phyloP scores from a whole-genome alignment of 352 stramenopile genomes.

The Elongisporangium anandrum region DNA sequence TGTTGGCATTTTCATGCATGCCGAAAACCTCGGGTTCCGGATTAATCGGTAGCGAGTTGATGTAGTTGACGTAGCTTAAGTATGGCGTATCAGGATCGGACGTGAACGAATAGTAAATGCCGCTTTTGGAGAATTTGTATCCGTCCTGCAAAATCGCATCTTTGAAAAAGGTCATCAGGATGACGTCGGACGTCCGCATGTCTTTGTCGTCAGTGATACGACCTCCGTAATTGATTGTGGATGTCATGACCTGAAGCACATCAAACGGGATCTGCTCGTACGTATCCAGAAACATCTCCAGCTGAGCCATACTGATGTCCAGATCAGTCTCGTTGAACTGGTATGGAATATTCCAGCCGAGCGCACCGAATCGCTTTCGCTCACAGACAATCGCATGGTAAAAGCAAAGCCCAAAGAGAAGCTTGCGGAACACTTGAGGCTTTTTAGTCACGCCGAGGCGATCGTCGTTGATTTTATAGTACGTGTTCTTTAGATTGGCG shows the following conservation, averaged over 20 bases:
- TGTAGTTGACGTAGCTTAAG: slow-evolving; percentile 91
- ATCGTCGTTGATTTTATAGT: slow-evolving; percentile 92
- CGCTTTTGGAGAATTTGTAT: slow-evolving; percentile 77
- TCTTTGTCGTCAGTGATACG: slow-evolving; percentile 94
- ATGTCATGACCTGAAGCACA: slow-evolving; percentile 91
- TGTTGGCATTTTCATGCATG: slow-evolving; percentile 94
- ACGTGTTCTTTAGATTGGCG: slow-evolving; percentile 92
- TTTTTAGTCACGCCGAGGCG: slow-evolving; percentile 82
- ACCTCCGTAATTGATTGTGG: slow-evolving; percentile 93
- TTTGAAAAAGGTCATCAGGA: slow-evolving; percentile 89
- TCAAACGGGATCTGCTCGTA: slow-evolving; percentile 85
- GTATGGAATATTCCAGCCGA: slow-evolving; percentile 97
- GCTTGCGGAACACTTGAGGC: slow-evolving; percentile 89
- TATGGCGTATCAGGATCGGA: slow-evolving; percentile 64
- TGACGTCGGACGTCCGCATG: slow-evolving; percentile 87
- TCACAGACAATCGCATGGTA: slow-evolving; percentile 92
- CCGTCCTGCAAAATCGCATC: slow-evolving; percentile 67
- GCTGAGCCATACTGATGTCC: slow-evolving; percentile 82
- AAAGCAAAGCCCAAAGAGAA: slow-evolving; percentile 92
- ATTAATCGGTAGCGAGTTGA: slow-evolving; percentile 89
- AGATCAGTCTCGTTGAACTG: slow-evolving; percentile 97
- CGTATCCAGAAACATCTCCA: slow-evolving; percentile 87
- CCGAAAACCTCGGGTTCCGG: slow-evolving; percentile 91
- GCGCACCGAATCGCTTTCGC: slow-evolving; percentile 91
- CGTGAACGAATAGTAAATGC: slow-evolving; percentile 84